These are phyloP conservation scores for Suhomyces terraborum DNA, from an alignment of 1,139 yeast genomes.

Conservation along the genomic window DNA sequence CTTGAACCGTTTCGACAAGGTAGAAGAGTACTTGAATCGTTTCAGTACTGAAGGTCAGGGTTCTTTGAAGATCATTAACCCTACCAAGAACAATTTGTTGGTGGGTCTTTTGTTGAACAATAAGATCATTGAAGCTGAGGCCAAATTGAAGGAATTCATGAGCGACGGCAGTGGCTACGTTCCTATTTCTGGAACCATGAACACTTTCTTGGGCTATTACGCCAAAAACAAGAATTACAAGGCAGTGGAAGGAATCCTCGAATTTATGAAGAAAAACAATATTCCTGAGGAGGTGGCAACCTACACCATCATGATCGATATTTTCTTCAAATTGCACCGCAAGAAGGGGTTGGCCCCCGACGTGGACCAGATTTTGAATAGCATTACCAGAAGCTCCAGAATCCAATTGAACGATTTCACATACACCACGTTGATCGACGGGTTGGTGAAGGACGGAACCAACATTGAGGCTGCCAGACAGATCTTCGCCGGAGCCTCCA, in stretches of 20 bases:
- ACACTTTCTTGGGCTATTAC: slow-evolving; percentile 39
- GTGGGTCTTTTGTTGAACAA: slow-evolving; percentile 37
- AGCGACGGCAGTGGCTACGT: slow-evolving; percentile 27
- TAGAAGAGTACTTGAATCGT: slow-evolving; percentile 28
- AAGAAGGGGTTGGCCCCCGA: slow-evolving; percentile 49
- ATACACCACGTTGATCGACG: slow-evolving; percentile 57
- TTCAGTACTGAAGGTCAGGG: slow-evolving; percentile 24
- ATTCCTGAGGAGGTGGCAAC: slow-evolving; percentile 66
- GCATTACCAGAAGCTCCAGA: slow-evolving; percentile 40
- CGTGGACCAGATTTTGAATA: slow-evolving; percentile 39
- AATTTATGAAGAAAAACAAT: slow-evolving; percentile 40
- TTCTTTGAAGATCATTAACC: slow-evolving; percentile 28
- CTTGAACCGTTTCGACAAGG: slow-evolving; percentile 36
- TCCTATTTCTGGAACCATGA: slow-evolving; percentile 41
- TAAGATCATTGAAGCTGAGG: slow-evolving; percentile 38
- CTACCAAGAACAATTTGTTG: slow-evolving; percentile 40
- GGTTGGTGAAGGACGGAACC: slow-evolving; percentile 50
- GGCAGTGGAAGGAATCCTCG: slow-evolving; percentile 43
- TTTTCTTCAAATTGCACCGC: slow-evolving; percentile 51
- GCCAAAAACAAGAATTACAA: slow-evolving; percentile 33
- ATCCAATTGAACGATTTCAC: slow-evolving; percentile 53
- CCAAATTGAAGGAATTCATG: slow-evolving; percentile 31
- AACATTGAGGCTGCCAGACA: slow-evolving; percentile 56
- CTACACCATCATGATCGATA: slow-evolving; percentile 62
- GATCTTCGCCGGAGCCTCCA: slow-evolving; percentile 46